These are phyloP conservation scores for Corylus heterophylla DNA, from an alignment of 306 rosid species.

Conservation along the genomic window DNA sequence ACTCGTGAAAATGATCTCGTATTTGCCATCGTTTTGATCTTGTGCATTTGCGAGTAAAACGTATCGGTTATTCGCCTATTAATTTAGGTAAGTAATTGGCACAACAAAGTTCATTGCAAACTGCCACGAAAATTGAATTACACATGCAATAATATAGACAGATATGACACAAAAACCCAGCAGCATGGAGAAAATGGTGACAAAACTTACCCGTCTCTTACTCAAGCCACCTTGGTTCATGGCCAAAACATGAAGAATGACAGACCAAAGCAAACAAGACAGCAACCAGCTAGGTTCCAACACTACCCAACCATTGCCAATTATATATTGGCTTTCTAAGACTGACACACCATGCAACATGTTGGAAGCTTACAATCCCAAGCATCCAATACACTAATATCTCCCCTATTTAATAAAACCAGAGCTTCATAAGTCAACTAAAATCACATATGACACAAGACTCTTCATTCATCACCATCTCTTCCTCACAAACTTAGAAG, in stretches of 20 bases:
- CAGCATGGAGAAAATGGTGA: slow-evolving; percentile 28
- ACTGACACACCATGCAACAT: slow-evolving; percentile 35
- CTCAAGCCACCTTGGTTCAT: slow-evolving; percentile 46
- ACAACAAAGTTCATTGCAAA: not conserved
- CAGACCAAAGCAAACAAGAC: slow-evolving; percentile 39
- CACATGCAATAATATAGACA: slow-evolving; percentile 43
- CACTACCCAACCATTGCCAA: slow-evolving; percentile 44
- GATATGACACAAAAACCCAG: slow-evolving; percentile 48
- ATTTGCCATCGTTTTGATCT: no score
- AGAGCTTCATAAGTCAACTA: slow-evolving; percentile 50
- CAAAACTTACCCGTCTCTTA: slow-evolving; percentile 35
- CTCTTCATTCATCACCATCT: slow-evolving; percentile 29
- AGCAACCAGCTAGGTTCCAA: slow-evolving; percentile 35
- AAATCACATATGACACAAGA: slow-evolving; percentile 43
- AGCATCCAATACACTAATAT: slow-evolving; percentile 47
- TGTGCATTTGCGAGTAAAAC: no score
- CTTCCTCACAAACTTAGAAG: slow-evolving; percentile 45
- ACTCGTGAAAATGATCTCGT: no score
- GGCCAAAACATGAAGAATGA: slow-evolving; percentile 36
- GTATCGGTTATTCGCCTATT: no score
- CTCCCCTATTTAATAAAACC: slow-evolving; percentile 34
- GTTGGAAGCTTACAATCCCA: slow-evolving; percentile 44
- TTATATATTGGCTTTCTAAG: slow-evolving; percentile 48
- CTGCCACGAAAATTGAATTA: not conserved
- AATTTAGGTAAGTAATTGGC: no score